Percentiles rank a stretch among this genome's conserved stretches.
phyloP scores from a whole-genome alignment of 331 rosid species.

The Pyracantha coccinea region DNA sequence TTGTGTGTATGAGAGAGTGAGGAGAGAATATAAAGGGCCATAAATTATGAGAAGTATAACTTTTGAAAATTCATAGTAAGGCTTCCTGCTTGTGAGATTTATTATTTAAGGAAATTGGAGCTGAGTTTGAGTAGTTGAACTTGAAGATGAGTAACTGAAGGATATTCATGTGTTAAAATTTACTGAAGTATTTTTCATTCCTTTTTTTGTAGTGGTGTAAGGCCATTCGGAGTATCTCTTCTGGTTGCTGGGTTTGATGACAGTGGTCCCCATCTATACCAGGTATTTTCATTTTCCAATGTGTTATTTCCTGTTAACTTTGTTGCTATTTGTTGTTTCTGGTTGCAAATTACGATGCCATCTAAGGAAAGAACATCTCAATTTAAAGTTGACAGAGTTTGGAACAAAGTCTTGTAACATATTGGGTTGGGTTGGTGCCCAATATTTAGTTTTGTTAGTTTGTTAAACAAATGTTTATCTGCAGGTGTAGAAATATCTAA shows the following conservation, averaged over 20 bases:
- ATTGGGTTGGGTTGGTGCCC: neutral
- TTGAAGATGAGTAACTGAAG: neutral
- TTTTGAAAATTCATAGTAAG: neutral
- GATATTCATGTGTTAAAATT: neutral
- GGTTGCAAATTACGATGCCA: neutral
- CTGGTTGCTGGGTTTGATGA: conserved; percentile 92
- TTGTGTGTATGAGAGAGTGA: too few species aligned
- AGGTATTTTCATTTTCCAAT: conserved; percentile 39
- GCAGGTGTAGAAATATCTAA: too few species aligned
- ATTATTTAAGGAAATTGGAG: neutral
- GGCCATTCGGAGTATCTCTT: conserved; percentile 92
- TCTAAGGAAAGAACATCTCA: neutral
- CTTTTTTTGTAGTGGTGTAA: conserved; percentile 62
- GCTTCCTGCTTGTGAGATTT: neutral
- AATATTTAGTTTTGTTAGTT: neutral
- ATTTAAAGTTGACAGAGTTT: neutral
- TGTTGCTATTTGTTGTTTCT: neutral
- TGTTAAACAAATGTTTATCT: neutral
- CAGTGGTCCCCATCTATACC: conserved; percentile 86
- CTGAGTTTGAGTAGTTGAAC: neutral
- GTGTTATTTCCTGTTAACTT: neutral
- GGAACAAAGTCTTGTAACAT: neutral
- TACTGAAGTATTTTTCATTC: neutral
- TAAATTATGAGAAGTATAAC: neutral
- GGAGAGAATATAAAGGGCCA: neutral